A percentile compares a stretch with the other conserved stretches of the same genome.
These are phyloP conservation scores for Schoenoplectus triqueter DNA, from an alignment of 202 grass and related monocot genomes.

Conservation along the genomic window DNA sequence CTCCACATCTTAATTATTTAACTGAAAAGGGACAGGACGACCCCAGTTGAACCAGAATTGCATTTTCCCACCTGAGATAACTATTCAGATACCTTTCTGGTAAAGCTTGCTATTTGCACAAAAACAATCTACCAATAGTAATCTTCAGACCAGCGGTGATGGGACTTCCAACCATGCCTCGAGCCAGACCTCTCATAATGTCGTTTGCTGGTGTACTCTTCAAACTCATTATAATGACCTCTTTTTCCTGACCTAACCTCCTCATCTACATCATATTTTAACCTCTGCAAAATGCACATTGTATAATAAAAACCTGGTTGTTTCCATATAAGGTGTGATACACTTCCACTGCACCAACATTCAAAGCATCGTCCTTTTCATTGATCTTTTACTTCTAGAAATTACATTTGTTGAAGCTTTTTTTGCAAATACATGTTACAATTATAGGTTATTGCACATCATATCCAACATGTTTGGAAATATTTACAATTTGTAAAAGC, in stretches of 20 bases:
- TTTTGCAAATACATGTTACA: neutral
- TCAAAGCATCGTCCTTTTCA: conserved; percentile 19
- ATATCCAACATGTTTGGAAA: neutral
- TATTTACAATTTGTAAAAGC: neutral
- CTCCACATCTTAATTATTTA: too few species aligned
- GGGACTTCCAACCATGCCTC: conserved; percentile 50
- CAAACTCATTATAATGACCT: conserved; percentile 47
- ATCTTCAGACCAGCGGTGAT: conserved; percentile 46
- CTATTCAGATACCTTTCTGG: neutral
- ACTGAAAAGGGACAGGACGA: neutral
- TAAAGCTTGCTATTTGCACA: conserved; percentile 15
- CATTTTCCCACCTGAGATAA: conserved; percentile 10
- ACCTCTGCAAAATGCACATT: conserved; percentile 62
- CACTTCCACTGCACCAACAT: conserved; percentile 29
- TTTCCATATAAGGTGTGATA: neutral
- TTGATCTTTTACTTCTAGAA: conserved; percentile 22
- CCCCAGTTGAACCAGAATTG: conserved; percentile 1
- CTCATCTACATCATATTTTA: conserved; percentile 19
- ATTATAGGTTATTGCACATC: conserved; percentile 31
- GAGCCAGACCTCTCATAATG: conserved; percentile 52
- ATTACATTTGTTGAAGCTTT: neutral
- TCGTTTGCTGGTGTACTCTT: conserved; percentile 49
- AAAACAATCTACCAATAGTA: conserved; percentile 51
- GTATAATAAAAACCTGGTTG: conserved; percentile 37
- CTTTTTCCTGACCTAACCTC: conserved; percentile 34